Conservation (phyloP, 164 flowering plant genomes). For the Vitis riparia region DNA sequence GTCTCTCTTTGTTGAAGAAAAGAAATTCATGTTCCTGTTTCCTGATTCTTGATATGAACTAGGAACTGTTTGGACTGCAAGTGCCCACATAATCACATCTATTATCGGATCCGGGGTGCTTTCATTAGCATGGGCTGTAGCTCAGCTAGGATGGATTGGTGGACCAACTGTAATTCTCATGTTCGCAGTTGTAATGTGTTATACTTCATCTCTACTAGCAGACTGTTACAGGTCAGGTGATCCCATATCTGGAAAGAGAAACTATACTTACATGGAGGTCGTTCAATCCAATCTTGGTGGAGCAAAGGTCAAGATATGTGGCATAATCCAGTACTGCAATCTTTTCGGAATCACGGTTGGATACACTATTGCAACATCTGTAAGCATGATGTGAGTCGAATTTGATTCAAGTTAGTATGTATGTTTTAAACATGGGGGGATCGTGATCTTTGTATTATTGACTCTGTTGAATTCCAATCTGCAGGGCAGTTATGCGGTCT, state of each 20-base stretch:
- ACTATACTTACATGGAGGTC: conserved; percentile 62
- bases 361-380: conserved; percentile 57
- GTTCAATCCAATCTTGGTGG: conserved; percentile 63
- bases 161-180: conserved; percentile 56
- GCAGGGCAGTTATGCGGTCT: conserved; percentile 61
- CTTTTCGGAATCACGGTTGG: conserved; percentile 54
- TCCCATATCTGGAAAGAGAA: conserved; percentile 49
- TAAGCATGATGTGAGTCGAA: conserved; percentile 55
- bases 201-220: conserved; percentile 49
- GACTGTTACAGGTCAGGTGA: conserved; percentile 59
- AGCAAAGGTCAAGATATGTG: conserved; percentile 40
- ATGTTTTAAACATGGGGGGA: no score
- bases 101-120: conserved; percentile 71
- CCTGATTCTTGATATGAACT: no score
- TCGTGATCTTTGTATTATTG: no score
- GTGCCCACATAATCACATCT: conserved; percentile 68
- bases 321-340: conserved; percentile 40
- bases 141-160: conserved; percentile 71
- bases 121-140: conserved; percentile 62
- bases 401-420: background rate
- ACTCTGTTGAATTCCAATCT: background rate
- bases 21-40: no score
- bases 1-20: no score
- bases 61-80: conserved; percentile 62
- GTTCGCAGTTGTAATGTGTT: conserved; percentile 51